Evolutionary conservation across 768 basidiomycete species (phyloP), one percentile per base, ranked within the genome.

Genomic region (Auriscalpium vulgare): DNA sequence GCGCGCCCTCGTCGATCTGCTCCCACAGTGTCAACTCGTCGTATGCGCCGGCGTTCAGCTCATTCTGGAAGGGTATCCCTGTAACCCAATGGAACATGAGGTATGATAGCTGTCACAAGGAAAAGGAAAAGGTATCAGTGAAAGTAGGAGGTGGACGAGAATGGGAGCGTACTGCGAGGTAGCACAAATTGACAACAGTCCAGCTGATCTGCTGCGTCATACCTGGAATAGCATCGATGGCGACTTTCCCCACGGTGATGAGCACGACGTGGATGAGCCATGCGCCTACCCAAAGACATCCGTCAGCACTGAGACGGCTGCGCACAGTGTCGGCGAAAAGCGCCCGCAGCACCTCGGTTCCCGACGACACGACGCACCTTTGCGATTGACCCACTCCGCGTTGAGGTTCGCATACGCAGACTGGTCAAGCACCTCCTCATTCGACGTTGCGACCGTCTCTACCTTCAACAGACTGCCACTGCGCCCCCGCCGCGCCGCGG

Each of bases 61-160:
- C 85, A 55, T 83, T 85, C 65, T 93, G 87, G 69, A 98, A 98
- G 8, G 95, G 95, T 45, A 95, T 93, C 53, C 95, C 95, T 9
- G 94, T 97, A 50, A 94, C 93, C 80, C 91, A 92, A 68, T 98
- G 95, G 77, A 98, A 98, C 90, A 98, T 95, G 59, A 97, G 78
- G 74, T 95, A 98, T 10, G 94, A 91, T n/a, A 93, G 68, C 95
- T 95, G 64, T 21, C 21, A 34, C n/a, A 43, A 10, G 34, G 29
- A 35, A 21, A 9, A n/a, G 19, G 19, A n/a, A 16, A 36, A 8
- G n/a, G 23, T 13, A 11, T 29, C 55, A 47, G 50, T 63, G 29
- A 29, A 29, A 7, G 38, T 50, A 29, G 38, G 35, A 23, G n/a
- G 45, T 11, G 36, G 13, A 37, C 23, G 34, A 11, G 10, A 21